Evolutionary conservation across 176 grass and related monocot genomes (phyloP).

Genomic region (Guadua angustifolia): DNA sequence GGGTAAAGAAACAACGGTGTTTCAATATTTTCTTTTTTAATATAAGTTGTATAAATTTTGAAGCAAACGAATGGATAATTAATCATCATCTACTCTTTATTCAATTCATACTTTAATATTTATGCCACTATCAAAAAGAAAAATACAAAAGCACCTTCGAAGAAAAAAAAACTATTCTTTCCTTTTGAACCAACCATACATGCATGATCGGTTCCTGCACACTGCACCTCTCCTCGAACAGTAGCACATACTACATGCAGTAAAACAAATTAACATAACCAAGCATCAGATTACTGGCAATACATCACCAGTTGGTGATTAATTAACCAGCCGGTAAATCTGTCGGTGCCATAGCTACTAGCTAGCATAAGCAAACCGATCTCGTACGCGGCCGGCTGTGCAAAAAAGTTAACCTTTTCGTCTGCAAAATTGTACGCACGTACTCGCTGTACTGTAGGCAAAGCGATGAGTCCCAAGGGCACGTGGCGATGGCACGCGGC

Average conservation of each 20-base stretch:
- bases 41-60: no score
- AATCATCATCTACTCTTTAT: no score
- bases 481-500: slow-evolving; percentile 42
- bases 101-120: no score
- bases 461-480: neutral
- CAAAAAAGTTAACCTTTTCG: neutral
- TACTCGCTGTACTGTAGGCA: neutral
- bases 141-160: no score
- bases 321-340: neutral
- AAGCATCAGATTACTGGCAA: neutral
- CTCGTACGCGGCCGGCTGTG: slow-evolving; percentile 1
- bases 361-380: neutral
- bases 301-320: neutral
- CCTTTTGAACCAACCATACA: neutral
- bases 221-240: neutral
- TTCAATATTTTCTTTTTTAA: no score
- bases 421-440: neutral
- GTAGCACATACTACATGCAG: neutral
- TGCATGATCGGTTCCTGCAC: neutral
- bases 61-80: no score
- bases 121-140: no score
- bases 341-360: neutral
- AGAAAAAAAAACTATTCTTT: neutral
- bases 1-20: neutral
- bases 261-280: neutral